Conservation (phyloP, 768 basidiomycete species). For the Kwoniella shandongensis region DNA sequence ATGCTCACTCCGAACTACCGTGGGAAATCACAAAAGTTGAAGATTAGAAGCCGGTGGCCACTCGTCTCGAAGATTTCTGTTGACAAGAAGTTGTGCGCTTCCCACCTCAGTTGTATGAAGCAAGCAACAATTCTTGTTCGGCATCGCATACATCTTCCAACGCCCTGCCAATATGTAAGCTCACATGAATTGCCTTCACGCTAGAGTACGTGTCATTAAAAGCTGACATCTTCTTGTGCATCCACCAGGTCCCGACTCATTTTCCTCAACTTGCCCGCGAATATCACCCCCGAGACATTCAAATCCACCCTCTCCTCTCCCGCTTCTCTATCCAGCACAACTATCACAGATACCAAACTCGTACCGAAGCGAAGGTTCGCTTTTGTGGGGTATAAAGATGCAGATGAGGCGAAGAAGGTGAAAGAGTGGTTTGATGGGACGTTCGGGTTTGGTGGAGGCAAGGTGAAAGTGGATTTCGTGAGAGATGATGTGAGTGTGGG, state of each 20-base stretch:
- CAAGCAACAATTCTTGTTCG: no score
- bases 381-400: slow-evolving; percentile 84
- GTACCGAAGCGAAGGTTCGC: slow-evolving; percentile 81
- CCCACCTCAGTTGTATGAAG: background rate
- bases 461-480: slow-evolving; percentile 71
- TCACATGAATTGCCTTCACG: no score
- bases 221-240: no score
- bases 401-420: slow-evolving; percentile 70
- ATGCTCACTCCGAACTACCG: background rate
- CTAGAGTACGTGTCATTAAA: no score
- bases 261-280: slow-evolving; percentile 48
- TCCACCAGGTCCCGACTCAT: slow-evolving; percentile 50
- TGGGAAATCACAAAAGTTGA: slow-evolving; percentile 5
- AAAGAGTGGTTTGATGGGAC: slow-evolving; percentile 81
- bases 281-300: slow-evolving; percentile 34
- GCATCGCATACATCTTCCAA: no score
- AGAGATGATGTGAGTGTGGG: slow-evolving; percentile 62
- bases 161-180: no score
- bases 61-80: slow-evolving; percentile 16
- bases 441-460: slow-evolving; percentile 71
- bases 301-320: slow-evolving; percentile 29
- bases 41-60: background rate
- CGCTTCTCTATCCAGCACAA: slow-evolving; percentile 19
- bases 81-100: slow-evolving; percentile 2
- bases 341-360: slow-evolving; percentile 84